A percentile compares a stretch with the other conserved stretches of the same genome.
Conservation (phyloP, 2,329 filamentous ascomycete genomes). For the Apiospora koreana region DNA sequence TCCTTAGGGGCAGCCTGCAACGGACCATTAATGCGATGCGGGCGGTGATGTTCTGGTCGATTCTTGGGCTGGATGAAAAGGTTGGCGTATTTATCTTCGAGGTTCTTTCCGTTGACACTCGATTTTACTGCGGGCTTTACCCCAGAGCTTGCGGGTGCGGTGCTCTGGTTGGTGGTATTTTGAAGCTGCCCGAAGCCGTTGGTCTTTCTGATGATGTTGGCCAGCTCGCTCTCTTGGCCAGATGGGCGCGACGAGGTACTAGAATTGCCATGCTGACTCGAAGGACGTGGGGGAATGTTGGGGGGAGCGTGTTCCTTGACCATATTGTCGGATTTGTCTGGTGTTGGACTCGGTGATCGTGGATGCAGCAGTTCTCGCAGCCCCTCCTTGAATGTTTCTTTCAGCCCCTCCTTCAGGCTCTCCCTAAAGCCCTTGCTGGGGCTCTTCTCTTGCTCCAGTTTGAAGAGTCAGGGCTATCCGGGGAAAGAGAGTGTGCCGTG, state of each 20-base stretch:
- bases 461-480: conserved; percentile 18
- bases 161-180: neutral
- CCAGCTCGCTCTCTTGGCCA: conserved; percentile 17
- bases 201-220: conserved; percentile 16
- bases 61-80: conserved; percentile 56
- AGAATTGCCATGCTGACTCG: conserved; percentile 29
- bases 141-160: conserved; percentile 8
- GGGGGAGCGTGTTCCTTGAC: conserved; percentile 49
- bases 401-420: conserved; percentile 18
- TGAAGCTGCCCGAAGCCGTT: conserved; percentile 15
- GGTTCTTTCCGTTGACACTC: conserved; percentile 20
- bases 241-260: conserved; percentile 23
- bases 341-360: conserved; percentile 16
- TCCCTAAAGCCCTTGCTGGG: conserved; percentile 16
- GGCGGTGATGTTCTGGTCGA: conserved; percentile 59
- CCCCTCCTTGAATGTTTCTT: conserved; percentile 16
- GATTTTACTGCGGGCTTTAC: conserved; percentile 29
- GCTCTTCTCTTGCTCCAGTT: conserved; percentile 15
- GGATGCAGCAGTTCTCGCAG: conserved; percentile 16
- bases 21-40: conserved; percentile 49
- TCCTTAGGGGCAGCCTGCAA: conserved; percentile 48
- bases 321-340: conserved; percentile 34
- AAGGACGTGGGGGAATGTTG: conserved; percentile 44
- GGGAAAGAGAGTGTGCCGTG: conserved; percentile 31
- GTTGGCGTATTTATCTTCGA: conserved; percentile 55